Evolutionary conservation across 306 rosid genomes (phyloP), one percentile per base, ranked within the genome.

Genomic region (Sphenostylis stenocarpa): DNA sequence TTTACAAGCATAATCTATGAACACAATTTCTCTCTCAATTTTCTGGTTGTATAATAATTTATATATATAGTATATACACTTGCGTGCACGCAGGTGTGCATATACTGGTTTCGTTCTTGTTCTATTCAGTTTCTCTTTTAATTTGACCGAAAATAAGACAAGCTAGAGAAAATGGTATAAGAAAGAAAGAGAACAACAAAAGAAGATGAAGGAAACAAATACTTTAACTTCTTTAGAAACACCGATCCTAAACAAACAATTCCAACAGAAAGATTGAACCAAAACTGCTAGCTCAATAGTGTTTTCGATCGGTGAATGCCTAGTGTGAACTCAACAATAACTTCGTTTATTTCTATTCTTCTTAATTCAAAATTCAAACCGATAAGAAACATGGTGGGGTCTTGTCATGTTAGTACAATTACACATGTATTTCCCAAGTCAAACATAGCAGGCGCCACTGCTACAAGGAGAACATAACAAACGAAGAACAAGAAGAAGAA

Each of bases 11-110:
- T 26, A 57, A 13, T 57, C 20, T 28, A 57, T 8, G 10, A 53
- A 8, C 21, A 9, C 29, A 53, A 51, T n/a, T 48, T 48, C 51
- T 19, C 26, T 19, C 3, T 19, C 28, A 19, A 51, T 51, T 17
- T 7, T 19, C 26, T 23, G 23, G 63, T 11, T 55, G 12, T 21
- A 53, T 8, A 53, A 23, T 3, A 24, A 13, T 23, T 24, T 21
- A 56, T 56, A 11, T 11, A 47, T 48, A 2, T 2, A 44, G 51
- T n/a, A 48, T 48, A 48, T 4, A 23, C 15, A 47, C 28, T 57
- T 55, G 70, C 26, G 79, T 73, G 62, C 79, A 73, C 79, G 84
- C 62, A 65, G 31, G 23, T 10, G 21, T 45, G 34, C 31, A 53
- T 55, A 19, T 1, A 34, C 24, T 33, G 39, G 44, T 7, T 34